Evolutionary conservation across 2,329 filamentous ascomycete species (phyloP), one percentile per base, ranked within the genome.

Genomic region (Penicillium sp.): DNA sequence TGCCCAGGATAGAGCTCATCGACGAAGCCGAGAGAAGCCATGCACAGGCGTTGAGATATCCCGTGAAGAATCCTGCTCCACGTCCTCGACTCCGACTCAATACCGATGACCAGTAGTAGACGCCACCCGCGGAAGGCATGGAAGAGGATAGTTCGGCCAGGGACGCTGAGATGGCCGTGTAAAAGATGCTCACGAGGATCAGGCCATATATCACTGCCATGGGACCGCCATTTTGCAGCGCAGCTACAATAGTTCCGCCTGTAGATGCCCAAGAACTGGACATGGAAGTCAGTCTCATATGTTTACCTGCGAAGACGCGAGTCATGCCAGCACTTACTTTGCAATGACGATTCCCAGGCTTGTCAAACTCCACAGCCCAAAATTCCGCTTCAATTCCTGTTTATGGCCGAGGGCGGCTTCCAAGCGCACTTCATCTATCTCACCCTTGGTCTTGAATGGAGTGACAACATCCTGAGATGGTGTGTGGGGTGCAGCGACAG

Each of bases 141-240:
- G 83, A 81, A 22, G 81, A 84, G 2, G 83, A 81, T 0, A 86
- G 75, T 67, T 86, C 84, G 27, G 83, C 82, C 31, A 86, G 76
- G 18, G 79, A 83, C 2, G 82, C 81, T 0, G 82, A 82, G 24
- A 86, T 78, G 36, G 80, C 71, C 65, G 80, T 81, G 70, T 86
- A 86, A 64, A 83, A 84, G 14, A 78, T 60, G 27, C 71, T 75
- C 39, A 75, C 75, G 2, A 72, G 63, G 39, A 78, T 68, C n/a
- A 87, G 82, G 61, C 85, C 84, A 68, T 85, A 87, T 0, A 87
- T 66, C 0, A 87, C 82, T 0, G 84, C 84, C 6, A 85, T 83
- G 0, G 84, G 82, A 0, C 85, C 85, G 41, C 85, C 85, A 73
- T 87, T 86, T 66, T 80, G 80, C 50, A 86, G 80, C 31, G 82